Base-by-base conservation (phyloP, 2,329 filamentous ascomycete genomes). In the Xylaria arbuscula region DNA sequence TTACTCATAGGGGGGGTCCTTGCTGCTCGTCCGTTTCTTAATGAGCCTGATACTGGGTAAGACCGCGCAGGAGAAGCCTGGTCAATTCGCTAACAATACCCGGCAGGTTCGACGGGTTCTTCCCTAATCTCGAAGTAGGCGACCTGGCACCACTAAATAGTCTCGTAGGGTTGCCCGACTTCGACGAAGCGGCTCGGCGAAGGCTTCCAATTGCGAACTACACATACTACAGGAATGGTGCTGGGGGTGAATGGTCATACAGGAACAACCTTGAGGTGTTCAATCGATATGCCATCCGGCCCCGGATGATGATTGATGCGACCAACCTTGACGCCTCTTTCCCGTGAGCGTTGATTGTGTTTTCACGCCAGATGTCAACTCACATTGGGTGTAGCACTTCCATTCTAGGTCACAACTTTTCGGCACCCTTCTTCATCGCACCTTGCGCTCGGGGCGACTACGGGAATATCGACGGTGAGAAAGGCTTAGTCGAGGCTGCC, bases 171-270 rank as follows among this genome's bases (percentile, higher is more conserved):
- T 78, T 88, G 7, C 84, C 82, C 0, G 86, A 88, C 77, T 88
- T 87, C 71, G 84, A 88, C 48, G 86, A 80, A 76, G 83, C 83
- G 2, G 86, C 85, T 24, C 79, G 84, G 63, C 81, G 82, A 60
- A 82, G 83, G 71, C 80, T 88, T 72, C 82, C 84, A 65, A 68
- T 72, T 13, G 73, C 77, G 24, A 82, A 84, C 73, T 88, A 85
- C 77, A 86, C 85, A n/a, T 88, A 87, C 77, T 88, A 88, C 78
- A 83, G 85, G 67, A 86, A 85, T 70, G 86, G 85, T 22, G 85
- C 85, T 3, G 85, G 81, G 3, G 86, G 85, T 67, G 86, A 88
- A 77, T 88, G 83, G 82, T 83, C 81, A 1, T 87, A 87, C 77
- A 81, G 86, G 57, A 87, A 87, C 76, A 88, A 88, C 77, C 80